Evolutionary conservation across 495 filamentous ascomycete genomes (phyloP).

Genomic region (Penicillium malachiteum): DNA sequence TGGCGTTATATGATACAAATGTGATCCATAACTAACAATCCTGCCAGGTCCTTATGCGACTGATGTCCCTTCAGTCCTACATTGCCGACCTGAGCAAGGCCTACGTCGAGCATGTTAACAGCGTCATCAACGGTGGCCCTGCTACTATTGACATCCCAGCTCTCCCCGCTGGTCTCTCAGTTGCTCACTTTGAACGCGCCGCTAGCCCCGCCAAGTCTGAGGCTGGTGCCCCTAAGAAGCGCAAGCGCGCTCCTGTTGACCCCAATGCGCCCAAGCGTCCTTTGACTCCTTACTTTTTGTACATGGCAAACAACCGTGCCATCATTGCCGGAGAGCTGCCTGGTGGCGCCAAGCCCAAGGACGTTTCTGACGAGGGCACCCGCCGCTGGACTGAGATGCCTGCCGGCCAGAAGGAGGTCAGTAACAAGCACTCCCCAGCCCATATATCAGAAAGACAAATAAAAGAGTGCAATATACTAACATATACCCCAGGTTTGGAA

Average conservation of each 20-base stretch:
- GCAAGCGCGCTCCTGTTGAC: conserved; percentile 78
- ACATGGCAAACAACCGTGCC: conserved; percentile 77
- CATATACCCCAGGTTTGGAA: conserved; percentile 60
- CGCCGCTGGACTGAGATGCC: conserved; percentile 77
- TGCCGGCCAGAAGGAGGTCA: conserved; percentile 69
- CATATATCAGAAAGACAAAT: not conserved
- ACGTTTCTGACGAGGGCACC: conserved; percentile 79
- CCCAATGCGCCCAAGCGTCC: conserved; percentile 94
- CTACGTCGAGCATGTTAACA: conserved; percentile 80
- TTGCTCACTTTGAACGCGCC: conserved; percentile 37
- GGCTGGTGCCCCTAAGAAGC: conserved; percentile 69
- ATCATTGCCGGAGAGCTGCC: conserved; percentile 77
- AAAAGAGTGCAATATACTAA: conserved; percentile 1
- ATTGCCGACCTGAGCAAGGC: conserved; percentile 72
- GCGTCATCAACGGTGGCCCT: conserved; percentile 65
- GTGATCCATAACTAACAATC: not conserved
- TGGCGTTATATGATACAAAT: too few species aligned
- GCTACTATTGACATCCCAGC: conserved; percentile 49
- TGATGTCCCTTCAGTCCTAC: conserved; percentile 69
- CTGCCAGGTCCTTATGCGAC: conserved; percentile 66
- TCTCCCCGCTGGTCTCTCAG: conserved; percentile 48
- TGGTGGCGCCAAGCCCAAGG: conserved; percentile 64
- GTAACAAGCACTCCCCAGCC: conserved; percentile 24
- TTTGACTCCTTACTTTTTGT: conserved; percentile 91
- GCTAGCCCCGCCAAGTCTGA: conserved; percentile 44